These are phyloP conservation scores for Colletotrichum liaoningense DNA, from an alignment of 2,329 filamentous ascomycete species.

Conservation along the genomic window DNA sequence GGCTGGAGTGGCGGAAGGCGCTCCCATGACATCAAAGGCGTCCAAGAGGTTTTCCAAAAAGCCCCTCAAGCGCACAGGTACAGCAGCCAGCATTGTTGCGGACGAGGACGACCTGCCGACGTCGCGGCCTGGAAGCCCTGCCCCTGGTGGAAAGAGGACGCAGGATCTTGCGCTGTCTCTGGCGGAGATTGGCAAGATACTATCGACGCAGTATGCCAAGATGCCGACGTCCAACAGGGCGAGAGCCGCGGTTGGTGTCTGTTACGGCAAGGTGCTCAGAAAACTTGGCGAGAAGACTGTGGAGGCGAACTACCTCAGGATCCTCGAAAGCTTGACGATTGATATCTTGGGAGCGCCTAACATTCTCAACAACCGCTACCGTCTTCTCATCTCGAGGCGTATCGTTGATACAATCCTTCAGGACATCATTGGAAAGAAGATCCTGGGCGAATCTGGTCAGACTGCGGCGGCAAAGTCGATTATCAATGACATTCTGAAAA, in stretches of 20 bases:
- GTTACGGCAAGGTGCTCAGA: conserved; percentile 85
- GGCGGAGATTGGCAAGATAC: conserved; percentile 79
- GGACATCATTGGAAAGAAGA: conserved; percentile 81
- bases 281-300: conserved; percentile 85
- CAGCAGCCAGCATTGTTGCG: conserved; percentile 68
- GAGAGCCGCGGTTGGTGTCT: conserved; percentile 85
- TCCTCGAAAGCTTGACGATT: conserved; percentile 82
- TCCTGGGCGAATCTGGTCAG: conserved; percentile 91
- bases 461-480: conserved; percentile 83
- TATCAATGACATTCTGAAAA: conserved; percentile 90
- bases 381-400: conserved; percentile 84
- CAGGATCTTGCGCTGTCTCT: conserved; percentile 81
- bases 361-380: conserved; percentile 87
- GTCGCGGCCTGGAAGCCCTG: conserved; percentile 78
- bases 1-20: conserved; percentile 55
- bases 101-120: conserved; percentile 78
- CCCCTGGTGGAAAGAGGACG: conserved; percentile 74
- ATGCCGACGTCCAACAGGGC: conserved; percentile 82
- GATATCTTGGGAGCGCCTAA: conserved; percentile 83
- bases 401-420: conserved; percentile 88
- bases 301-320: conserved; percentile 83
- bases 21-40: conserved; percentile 63
- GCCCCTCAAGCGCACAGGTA: conserved; percentile 66
- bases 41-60: conserved; percentile 77
- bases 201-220: conserved; percentile 85